Conservation (phyloP, 768 basidiomycete species). For the Lactarius indigo region DNA sequence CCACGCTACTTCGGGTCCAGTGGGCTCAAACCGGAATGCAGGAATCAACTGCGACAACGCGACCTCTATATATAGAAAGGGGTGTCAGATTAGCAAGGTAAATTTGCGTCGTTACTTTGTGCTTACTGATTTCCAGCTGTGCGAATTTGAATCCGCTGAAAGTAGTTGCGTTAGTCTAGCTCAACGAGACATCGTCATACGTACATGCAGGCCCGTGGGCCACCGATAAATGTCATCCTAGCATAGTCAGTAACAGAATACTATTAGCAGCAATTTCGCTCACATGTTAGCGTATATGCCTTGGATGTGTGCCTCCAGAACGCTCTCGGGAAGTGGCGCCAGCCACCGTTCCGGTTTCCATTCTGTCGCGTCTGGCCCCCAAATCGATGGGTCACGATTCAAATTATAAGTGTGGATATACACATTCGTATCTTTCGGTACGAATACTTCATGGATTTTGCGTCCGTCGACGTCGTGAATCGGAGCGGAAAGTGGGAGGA, state of each 20-base stretch:
- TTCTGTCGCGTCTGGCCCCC: not conserved
- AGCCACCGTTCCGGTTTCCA: not conserved
- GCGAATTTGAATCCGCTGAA: slow-evolving; percentile 1
- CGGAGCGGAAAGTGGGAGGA: not conserved
- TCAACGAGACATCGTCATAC: not conserved
- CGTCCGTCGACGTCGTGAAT: not conserved
- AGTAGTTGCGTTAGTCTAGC: not conserved
- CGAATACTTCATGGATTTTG: not conserved
- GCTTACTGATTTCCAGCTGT: slow-evolving; percentile 8
- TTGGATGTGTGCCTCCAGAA: not conserved
- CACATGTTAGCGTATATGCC: not conserved
- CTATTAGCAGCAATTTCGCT: not conserved
- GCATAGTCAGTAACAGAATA: not conserved
- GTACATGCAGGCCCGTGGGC: not conserved
- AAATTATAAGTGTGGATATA: not conserved
- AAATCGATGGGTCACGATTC: not conserved
- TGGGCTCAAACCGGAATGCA: not conserved
- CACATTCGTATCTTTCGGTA: not conserved
- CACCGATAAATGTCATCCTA: not conserved
- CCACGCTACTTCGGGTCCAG: not conserved
- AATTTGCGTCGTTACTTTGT: not conserved
- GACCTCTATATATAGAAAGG: not conserved
- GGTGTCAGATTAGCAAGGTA: not conserved
- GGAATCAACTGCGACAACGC: not conserved
- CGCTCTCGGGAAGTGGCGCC: not conserved